These are phyloP conservation scores for Adansonia madagascariensis DNA, from an alignment of 441 rosid species.

Conservation along the genomic window DNA sequence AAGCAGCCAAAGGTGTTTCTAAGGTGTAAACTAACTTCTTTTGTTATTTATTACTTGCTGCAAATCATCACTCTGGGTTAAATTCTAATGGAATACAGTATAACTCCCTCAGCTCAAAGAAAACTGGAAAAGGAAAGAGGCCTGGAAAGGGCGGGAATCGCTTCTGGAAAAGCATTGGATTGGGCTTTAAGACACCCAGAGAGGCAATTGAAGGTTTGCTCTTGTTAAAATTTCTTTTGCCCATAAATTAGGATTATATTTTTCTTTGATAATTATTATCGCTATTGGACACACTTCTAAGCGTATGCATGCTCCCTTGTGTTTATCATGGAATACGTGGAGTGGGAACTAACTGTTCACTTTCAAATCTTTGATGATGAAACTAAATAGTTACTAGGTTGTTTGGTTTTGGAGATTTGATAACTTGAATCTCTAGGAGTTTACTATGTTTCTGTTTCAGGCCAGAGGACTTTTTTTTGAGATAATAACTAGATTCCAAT, in stretches of 20 bases:
- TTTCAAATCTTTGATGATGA: not conserved
- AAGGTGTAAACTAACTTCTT: conserved; percentile 26
- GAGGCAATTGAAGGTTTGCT: conserved; percentile 76
- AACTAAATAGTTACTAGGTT: too few species aligned
- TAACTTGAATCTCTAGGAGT: too few species aligned
- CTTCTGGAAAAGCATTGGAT: conserved; percentile 74
- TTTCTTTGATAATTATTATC: too few species aligned
- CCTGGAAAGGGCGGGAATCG: conserved; percentile 89
- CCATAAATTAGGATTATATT: not conserved
- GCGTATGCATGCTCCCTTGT: not conserved
- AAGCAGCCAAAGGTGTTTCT: conserved; percentile 48
- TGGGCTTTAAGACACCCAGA: conserved; percentile 83
- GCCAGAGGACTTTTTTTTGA: too few species aligned
- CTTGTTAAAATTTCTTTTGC: not conserved
- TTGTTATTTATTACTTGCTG: too few species aligned
- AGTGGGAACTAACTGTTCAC: not conserved
- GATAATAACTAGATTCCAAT: too few species aligned
- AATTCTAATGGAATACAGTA: too few species aligned
- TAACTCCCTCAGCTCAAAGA: conserved; percentile 55
- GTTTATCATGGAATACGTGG: not conserved
- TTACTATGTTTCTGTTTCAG: not conserved
- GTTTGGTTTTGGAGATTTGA: not conserved
- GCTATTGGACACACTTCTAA: too few species aligned
- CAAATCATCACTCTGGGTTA: not conserved
- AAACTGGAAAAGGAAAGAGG: conserved; percentile 74